These are phyloP conservation scores for Diplodia intermedia DNA, from an alignment of 2,329 filamentous ascomycete species.

Conservation along the genomic window DNA sequence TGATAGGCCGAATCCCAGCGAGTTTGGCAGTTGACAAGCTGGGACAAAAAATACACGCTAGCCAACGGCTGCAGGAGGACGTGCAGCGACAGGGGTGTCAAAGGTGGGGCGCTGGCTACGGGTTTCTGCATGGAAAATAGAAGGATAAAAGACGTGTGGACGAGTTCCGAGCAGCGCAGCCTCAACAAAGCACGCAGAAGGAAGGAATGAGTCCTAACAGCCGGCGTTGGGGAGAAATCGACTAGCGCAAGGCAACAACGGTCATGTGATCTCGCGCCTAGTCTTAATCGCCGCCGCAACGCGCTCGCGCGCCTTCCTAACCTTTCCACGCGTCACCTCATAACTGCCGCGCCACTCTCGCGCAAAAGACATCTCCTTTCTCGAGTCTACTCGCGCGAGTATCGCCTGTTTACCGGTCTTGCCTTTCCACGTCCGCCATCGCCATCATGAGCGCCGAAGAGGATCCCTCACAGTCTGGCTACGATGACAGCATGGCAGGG, in stretches of 20 bases:
- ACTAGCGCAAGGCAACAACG: slow-evolving; percentile 15
- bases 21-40: not conserved
- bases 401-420: not conserved
- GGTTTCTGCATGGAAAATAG: not conserved
- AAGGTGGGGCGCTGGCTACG: slow-evolving; percentile 2
- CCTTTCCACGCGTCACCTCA: slow-evolving; percentile 12
- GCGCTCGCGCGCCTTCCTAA: slow-evolving; percentile 2
- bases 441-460: slow-evolving; percentile 59
- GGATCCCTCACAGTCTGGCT: slow-evolving; percentile 66
- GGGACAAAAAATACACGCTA: not conserved
- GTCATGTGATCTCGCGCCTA: slow-evolving; percentile 19
- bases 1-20: not conserved
- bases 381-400: too few species aligned
- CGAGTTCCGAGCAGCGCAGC: not conserved
- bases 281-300: slow-evolving; percentile 23
- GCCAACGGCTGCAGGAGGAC: not conserved
- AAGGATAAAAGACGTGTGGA: not conserved
- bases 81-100: not conserved
- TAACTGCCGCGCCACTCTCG: not conserved
- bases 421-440: not conserved
- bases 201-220: not conserved
- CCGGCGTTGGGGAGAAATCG: not conserved
- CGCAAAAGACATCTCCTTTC: not conserved
- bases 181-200: not conserved
- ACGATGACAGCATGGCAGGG: slow-evolving; percentile 77